Evolutionary conservation across 2,329 filamentous ascomycete genomes (phyloP).

Genomic region (Malbranchea cinnamomea): DNA sequence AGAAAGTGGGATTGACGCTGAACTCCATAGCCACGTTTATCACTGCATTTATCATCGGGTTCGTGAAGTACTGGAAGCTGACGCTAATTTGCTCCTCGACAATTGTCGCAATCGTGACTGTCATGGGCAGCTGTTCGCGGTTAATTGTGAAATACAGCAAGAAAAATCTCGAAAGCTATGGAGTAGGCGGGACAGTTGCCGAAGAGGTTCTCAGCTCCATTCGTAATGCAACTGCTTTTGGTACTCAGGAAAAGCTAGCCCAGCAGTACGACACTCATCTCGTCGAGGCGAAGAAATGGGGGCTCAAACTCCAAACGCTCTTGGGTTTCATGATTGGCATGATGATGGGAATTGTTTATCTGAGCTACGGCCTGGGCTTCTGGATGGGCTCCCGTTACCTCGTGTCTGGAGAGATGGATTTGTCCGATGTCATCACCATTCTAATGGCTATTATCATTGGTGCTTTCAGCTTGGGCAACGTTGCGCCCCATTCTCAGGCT

Average conservation of each 20-base stretch:
- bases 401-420: conserved; percentile 46
- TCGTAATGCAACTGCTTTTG: conserved; percentile 82
- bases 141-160: conserved; percentile 75
- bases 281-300: conserved; percentile 55
- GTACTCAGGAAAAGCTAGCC: conserved; percentile 83
- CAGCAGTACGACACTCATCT: conserved; percentile 70
- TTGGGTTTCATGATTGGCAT: conserved; percentile 66
- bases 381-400: conserved; percentile 74
- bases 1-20: conserved; percentile 69
- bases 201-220: conserved; percentile 93
- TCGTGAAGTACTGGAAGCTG: conserved; percentile 83
- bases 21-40: conserved; percentile 69
- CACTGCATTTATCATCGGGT: conserved; percentile 79
- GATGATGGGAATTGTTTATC: conserved; percentile 71
- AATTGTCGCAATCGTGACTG: conserved; percentile 60
- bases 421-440: conserved; percentile 66
- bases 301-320: conserved; percentile 57
- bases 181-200: conserved; percentile 69
- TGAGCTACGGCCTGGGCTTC: conserved; percentile 78
- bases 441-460: conserved; percentile 87
- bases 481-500: conserved; percentile 71
- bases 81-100: conserved; percentile 76
- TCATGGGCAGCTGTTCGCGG: conserved; percentile 58
- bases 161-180: conserved; percentile 62
- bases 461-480: conserved; percentile 77